Conservation (phyloP, 305 asterid genomes). For the Solanum hybrid region DNA sequence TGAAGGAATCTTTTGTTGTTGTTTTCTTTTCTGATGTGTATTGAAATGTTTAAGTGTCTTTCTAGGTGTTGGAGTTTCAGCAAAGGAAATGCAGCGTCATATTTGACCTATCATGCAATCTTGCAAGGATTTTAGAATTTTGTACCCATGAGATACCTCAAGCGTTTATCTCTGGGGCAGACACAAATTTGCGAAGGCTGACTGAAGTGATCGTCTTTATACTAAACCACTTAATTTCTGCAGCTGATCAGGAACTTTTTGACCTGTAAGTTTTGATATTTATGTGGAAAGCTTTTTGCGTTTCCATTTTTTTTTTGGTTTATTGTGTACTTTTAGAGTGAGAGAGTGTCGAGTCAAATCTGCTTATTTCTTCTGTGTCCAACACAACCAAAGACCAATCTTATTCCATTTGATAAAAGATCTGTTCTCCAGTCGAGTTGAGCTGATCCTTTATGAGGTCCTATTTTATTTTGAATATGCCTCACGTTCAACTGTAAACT, state of each 20-base stretch:
- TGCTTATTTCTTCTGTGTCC: neutral
- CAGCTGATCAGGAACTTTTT: constrained; percentile 64
- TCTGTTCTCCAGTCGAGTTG: neutral
- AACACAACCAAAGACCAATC: neutral
- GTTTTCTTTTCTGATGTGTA: neutral
- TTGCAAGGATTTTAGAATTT: constrained; percentile 83
- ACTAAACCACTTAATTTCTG: constrained; percentile 59
- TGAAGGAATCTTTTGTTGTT: neutral
- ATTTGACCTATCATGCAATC: constrained; percentile 91
- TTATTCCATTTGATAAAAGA: neutral
- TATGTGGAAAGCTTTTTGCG: neutral
- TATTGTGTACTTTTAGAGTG: neutral
- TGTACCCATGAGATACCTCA: constrained; percentile 83
- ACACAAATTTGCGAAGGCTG: constrained; percentile 72
- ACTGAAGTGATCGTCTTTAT: constrained; percentile 75
- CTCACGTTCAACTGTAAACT: neutral
- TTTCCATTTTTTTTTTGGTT: neutral
- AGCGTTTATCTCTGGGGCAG: constrained; percentile 67
- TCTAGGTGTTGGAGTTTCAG: constrained; percentile 78
- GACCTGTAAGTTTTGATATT: constrained; percentile 51
- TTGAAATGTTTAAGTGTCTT: constrained; percentile 11
- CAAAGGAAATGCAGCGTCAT: constrained; percentile 82
- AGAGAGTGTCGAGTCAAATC: neutral
- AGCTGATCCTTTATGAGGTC: constrained; percentile 1
- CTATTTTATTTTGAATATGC: neutral